Conservation (phyloP, 345 rosid genomes). For the Populus ilicifolia region DNA sequence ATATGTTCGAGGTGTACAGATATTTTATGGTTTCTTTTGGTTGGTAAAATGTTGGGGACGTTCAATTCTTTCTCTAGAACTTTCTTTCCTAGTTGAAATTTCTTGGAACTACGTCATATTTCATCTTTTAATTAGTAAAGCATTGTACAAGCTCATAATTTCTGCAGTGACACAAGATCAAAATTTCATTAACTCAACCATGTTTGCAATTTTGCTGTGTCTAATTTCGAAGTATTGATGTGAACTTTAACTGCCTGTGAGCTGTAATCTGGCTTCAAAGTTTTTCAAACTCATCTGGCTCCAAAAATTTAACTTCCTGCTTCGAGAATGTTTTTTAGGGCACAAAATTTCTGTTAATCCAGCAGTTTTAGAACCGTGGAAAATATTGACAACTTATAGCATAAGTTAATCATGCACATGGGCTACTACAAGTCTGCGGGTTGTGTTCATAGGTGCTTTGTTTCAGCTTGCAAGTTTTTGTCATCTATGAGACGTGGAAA, state of each 20-base stretch:
- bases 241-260: background rate
- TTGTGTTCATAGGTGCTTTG: background rate
- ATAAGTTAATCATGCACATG: background rate
- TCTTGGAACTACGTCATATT: background rate
- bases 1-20: background rate
- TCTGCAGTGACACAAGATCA: background rate
- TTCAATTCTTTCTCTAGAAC: background rate
- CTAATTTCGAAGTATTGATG: background rate
- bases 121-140: background rate
- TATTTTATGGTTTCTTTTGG: background rate
- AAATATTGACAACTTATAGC: background rate
- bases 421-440: background rate
- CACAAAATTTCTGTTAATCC: background rate
- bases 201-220: background rate
- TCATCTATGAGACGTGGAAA: background rate
- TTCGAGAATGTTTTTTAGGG: background rate
- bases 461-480: background rate
- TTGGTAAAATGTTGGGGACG: background rate
- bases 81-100: background rate
- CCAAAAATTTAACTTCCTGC: background rate
- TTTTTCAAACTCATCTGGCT: background rate
- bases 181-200: background rate
- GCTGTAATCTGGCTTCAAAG: background rate
- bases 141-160: background rate
- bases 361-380: background rate